A percentile compares a stretch with the other conserved stretches of the same genome.
phyloP scores from a whole-genome alignment of 345 rosid genomes.

The Trapa bicornis region DNA sequence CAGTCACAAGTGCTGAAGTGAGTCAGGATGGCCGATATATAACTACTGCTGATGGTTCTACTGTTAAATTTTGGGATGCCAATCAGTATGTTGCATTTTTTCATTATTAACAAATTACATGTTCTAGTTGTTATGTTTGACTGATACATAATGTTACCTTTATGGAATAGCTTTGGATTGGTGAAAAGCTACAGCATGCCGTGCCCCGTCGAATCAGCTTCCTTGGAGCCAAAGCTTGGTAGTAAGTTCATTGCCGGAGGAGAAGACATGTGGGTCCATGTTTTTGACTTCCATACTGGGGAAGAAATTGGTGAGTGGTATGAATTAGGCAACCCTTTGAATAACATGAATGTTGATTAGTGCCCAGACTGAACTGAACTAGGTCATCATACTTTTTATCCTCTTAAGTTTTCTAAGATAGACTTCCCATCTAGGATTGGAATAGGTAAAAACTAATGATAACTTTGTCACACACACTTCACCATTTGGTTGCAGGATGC shows the following conservation, averaged over 20 bases:
- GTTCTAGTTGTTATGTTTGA: constrained; percentile 3
- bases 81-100: constrained; percentile 56
- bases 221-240: constrained; percentile 69
- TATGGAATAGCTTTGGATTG: constrained; percentile 55
- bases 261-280: constrained; percentile 83
- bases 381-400: not conserved
- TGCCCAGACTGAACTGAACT: not conserved
- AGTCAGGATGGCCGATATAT: constrained; percentile 89
- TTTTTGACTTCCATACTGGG: constrained; percentile 72
- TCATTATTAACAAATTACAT: not conserved
- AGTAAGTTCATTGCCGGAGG: constrained; percentile 82
- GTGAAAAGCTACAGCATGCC: constrained; percentile 91
- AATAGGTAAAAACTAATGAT: not conserved
- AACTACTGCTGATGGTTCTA: constrained; percentile 87
- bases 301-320: constrained; percentile 47
- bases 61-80: constrained; percentile 95
- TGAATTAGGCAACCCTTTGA: not conserved
- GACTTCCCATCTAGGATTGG: not conserved
- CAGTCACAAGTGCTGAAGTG: constrained; percentile 93
- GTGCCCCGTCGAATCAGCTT: constrained; percentile 60
- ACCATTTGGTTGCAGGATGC: constrained; percentile 46
- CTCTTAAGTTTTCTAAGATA: not conserved
- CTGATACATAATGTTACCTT: not conserved
- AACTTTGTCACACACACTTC: not conserved
- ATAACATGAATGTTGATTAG: not conserved